Evolutionary conservation across 1,284 basidiomycete species (phyloP).

Genomic region (Leccinum pachyderme): DNA sequence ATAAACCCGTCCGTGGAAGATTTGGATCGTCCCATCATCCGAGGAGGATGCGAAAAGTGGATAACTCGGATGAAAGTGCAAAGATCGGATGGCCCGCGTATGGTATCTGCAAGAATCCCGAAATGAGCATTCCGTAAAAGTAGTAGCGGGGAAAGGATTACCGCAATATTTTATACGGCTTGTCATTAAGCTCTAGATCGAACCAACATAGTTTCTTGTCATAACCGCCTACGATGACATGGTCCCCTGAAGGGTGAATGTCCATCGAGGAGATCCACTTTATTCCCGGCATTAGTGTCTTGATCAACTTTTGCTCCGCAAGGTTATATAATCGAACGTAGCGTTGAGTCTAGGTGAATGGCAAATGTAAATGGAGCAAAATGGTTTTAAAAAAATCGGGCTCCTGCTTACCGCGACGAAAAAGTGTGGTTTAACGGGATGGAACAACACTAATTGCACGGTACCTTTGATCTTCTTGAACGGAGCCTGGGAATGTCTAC

Average conservation of each 20-base stretch:
- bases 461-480: conserved; percentile 92
- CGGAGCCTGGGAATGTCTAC: conserved; percentile 94
- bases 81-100: conserved; percentile 84
- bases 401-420: conserved; percentile 83
- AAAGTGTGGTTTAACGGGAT: conserved; percentile 92
- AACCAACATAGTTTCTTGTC: conserved; percentile 99
- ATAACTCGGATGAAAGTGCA: conserved; percentile 92
- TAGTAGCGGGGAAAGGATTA: conserved; percentile 32
- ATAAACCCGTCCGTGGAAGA: conserved; percentile 96
- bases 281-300: conserved; percentile 90
- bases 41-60: conserved; percentile 95
- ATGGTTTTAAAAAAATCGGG: not conserved
- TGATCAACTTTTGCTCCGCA: conserved; percentile 88
- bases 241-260: conserved; percentile 93
- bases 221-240: conserved; percentile 96
- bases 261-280: conserved; percentile 98
- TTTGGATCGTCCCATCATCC: conserved; percentile 95
- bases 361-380: conserved; percentile 14
- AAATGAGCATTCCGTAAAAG: conserved; percentile 15
- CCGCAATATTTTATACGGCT: conserved; percentile 96
- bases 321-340: conserved; percentile 96
- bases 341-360: conserved; percentile 75
- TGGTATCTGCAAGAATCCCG: conserved; percentile 69
- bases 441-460: conserved; percentile 92
- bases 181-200: conserved; percentile 92